These are phyloP conservation scores for maize (Zea mays) DNA, from an alignment of 176 grass and related monocot species.

Conservation along the genomic window DNA sequence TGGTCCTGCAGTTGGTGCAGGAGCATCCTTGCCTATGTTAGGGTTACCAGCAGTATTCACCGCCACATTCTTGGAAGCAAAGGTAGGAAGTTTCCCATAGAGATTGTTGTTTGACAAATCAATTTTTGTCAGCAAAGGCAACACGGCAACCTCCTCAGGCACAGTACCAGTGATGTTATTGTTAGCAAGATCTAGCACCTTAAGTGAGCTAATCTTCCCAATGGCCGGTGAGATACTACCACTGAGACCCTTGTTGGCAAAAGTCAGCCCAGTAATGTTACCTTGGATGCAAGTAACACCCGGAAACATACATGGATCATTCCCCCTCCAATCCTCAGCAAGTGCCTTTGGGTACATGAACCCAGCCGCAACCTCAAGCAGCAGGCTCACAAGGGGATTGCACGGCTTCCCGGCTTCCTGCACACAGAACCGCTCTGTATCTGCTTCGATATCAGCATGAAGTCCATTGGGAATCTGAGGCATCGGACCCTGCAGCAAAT, in stretches of 20 bases:
- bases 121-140: conserved; percentile 46
- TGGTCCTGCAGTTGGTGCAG: conserved; percentile 30
- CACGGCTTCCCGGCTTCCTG: conserved; percentile 39
- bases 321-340: conserved; percentile 56
- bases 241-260: conserved; percentile 40
- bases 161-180: conserved; percentile 77
- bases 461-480: conserved; percentile 35
- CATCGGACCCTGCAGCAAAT: conserved; percentile 63
- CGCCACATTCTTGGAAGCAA: conserved; percentile 44
- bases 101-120: conserved; percentile 79
- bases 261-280: conserved; percentile 53
- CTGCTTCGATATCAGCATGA: neutral
- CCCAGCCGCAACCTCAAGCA: conserved; percentile 65
- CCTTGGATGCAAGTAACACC: conserved; percentile 50
- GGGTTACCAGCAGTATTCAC: conserved; percentile 54
- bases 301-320: conserved; percentile 52
- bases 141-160: conserved; percentile 47
- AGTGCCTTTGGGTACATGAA: conserved; percentile 60
- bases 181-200: conserved; percentile 47
- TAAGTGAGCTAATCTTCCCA: conserved; percentile 54
- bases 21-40: conserved; percentile 64
- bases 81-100: conserved; percentile 62
- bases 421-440: conserved; percentile 54
- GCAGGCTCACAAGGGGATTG: conserved; percentile 58
- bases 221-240: conserved; percentile 67